These are phyloP conservation scores for Aphelidium insulamus DNA, from an alignment of 371 early-diverging fungal genomes.

Conservation along the genomic window DNA sequence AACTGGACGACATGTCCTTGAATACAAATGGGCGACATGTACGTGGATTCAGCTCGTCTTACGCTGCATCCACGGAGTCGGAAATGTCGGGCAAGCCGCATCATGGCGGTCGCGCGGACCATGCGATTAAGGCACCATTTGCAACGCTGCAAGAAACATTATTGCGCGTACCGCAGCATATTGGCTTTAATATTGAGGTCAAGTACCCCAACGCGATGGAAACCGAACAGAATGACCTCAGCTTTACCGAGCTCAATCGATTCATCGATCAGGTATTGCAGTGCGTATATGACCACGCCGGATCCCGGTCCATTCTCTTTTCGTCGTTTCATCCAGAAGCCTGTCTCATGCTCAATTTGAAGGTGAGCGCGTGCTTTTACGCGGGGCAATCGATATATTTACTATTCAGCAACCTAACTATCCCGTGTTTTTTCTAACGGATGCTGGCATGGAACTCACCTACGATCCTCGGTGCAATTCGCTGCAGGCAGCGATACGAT, in stretches of 20 bases:
- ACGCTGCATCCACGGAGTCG: too few relatives aligned
- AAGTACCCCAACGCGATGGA: slow-evolving; percentile 88
- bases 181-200: slow-evolving; percentile 89
- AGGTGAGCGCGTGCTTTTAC: too few relatives aligned
- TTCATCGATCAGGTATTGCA: slow-evolving; percentile 68
- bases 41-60: too few relatives aligned
- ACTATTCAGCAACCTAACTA: slow-evolving; percentile 47
- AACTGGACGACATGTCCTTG: too few relatives aligned
- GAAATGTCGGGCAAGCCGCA: too few relatives aligned
- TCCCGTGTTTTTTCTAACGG: slow-evolving; percentile 81
- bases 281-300: slow-evolving; percentile 41
- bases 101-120: too few relatives aligned
- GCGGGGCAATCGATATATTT: too few relatives aligned
- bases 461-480: slow-evolving; percentile 68
- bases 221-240: slow-evolving; percentile 38
- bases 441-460: slow-evolving; percentile 48
- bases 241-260: slow-evolving; percentile 52
- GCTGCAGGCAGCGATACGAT: slow-evolving; percentile 54
- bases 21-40: too few relatives aligned
- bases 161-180: slow-evolving; percentile 35
- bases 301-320: slow-evolving; percentile 35
- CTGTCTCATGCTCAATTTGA: slow-evolving; percentile 54
- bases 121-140: slow-evolving; percentile 49
- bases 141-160: slow-evolving; percentile 57
- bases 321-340: slow-evolving; percentile 86